Conservation (phyloP, 768 basidiomycete species). For the Tulasnella sp. region DNA sequence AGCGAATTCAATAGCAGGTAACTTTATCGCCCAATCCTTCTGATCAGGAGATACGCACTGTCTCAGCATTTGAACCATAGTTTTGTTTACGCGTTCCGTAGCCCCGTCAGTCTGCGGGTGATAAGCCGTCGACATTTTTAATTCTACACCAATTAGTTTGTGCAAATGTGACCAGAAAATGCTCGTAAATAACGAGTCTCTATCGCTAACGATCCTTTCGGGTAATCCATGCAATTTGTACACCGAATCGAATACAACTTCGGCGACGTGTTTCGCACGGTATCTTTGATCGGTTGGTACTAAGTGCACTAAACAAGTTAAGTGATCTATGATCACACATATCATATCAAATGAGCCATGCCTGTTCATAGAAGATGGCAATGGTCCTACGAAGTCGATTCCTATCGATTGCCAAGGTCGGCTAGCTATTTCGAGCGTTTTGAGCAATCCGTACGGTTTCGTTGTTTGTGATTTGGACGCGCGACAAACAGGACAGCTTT, state of each 20-base stretch:
- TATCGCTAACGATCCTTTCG: conserved; percentile 26
- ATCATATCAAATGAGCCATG: conserved; percentile 29
- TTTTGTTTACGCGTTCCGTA: conserved; percentile 24
- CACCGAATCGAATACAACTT: conserved; percentile 22
- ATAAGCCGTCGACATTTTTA: conserved; percentile 25
- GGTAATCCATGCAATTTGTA: conserved; percentile 26
- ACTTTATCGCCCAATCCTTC: conserved; percentile 29
- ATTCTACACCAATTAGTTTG: conserved; percentile 18
- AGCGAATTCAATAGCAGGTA: conserved; percentile 35
- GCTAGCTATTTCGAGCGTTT: not conserved
- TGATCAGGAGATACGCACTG: conserved; percentile 18
- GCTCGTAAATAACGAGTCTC: conserved; percentile 26
- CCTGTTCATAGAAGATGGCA: conserved; percentile 19
- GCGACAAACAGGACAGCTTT: not conserved
- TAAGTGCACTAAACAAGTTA: conserved; percentile 27
- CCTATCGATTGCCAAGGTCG: conserved; percentile 17
- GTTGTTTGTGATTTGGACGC: not conserved
- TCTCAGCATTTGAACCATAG: conserved; percentile 16
- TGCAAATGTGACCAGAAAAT: conserved; percentile 25
- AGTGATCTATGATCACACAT: conserved; percentile 30
- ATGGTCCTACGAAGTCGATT: conserved; percentile 19
- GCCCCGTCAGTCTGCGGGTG: conserved; percentile 28
- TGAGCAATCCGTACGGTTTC: conserved; percentile 11
- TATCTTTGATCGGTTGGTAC: conserved; percentile 25
- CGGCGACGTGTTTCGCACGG: conserved; percentile 25